phyloP scores from a whole-genome alignment of 202 grass and related monocot genomes.

The Cymbopogon flexuosus region DNA sequence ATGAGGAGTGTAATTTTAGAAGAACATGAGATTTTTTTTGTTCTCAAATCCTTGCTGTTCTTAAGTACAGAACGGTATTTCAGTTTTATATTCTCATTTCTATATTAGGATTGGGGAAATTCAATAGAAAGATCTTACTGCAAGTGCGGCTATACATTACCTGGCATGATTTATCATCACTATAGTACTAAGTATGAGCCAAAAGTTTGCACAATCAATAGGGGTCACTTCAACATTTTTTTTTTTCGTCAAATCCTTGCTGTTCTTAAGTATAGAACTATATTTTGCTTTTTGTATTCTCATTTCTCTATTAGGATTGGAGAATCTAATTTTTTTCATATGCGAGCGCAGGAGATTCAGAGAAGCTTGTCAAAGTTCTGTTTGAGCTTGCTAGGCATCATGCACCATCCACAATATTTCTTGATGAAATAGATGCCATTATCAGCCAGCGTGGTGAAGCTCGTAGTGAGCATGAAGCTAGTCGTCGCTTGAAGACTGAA shows the following conservation, averaged over 20 bases:
- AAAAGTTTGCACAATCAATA: neutral
- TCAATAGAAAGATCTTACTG: neutral
- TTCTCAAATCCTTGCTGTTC: neutral
- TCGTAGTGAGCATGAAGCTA: constrained; percentile 94
- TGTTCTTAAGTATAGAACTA: neutral
- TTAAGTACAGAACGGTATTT: neutral
- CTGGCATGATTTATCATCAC: neutral
- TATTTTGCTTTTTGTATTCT: neutral
- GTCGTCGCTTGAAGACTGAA: constrained; percentile 84
- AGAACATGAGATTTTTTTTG: neutral
- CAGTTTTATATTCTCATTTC: neutral
- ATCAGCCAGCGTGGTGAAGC: constrained; percentile 93
- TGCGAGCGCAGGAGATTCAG: constrained; percentile 68
- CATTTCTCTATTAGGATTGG: neutral
- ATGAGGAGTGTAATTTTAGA: neutral
- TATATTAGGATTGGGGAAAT: too few species aligned
- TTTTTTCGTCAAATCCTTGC: neutral
- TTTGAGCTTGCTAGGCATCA: constrained; percentile 96
- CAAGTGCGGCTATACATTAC: neutral
- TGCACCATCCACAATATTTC: constrained; percentile 97
- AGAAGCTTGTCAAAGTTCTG: constrained; percentile 92
- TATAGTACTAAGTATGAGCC: neutral
- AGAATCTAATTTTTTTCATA: constrained; percentile 2
- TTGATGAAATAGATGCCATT: constrained; percentile 97
- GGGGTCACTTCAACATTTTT: neutral